Conservation (phyloP, 2,329 filamentous ascomycete genomes). For the Cladosporium halotolerans region DNA sequence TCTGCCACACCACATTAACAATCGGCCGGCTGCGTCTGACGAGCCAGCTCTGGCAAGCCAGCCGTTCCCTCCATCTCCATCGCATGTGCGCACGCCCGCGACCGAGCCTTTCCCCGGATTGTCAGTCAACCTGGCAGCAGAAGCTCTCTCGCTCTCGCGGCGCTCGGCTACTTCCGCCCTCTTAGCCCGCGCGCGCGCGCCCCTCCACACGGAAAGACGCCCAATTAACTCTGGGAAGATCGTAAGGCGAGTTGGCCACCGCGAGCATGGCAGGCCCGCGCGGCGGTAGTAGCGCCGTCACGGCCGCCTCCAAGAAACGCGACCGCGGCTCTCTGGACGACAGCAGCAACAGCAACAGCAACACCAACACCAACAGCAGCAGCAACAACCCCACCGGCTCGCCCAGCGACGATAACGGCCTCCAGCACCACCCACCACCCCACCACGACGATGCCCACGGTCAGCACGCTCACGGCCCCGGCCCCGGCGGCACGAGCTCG, state of each 20-base stretch:
- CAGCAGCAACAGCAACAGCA: background rate
- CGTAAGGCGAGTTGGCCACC: background rate
- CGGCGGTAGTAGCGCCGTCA: constrained; percentile 4
- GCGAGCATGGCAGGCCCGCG: constrained; percentile 7
- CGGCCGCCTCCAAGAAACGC: constrained; percentile 7
- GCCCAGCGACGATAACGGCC: background rate
- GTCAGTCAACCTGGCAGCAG: too few relatives aligned
- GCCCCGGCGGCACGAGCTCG: constrained; percentile 22
- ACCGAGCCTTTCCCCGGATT: too few relatives aligned
- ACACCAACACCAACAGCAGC: background rate
- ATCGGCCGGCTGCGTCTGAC: background rate
- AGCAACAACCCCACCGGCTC: background rate
- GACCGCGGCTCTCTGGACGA: constrained; percentile 5
- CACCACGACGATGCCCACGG: background rate
- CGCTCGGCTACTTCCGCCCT: constrained; percentile 1
- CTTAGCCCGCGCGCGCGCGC: background rate
- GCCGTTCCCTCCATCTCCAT: too few relatives aligned
- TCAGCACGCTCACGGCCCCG: constrained; percentile 3
- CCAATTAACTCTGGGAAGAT: background rate
- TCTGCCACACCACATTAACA: background rate
- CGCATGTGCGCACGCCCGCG: too few relatives aligned
- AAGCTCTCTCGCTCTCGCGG: too few relatives aligned
- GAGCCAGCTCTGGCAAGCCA: too few relatives aligned
- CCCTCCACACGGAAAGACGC: background rate
- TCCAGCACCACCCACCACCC: background rate